phyloP scores from a whole-genome alignment of 805 yeast genomes.

The Zygosaccharomyces pseudorouxii region DNA sequence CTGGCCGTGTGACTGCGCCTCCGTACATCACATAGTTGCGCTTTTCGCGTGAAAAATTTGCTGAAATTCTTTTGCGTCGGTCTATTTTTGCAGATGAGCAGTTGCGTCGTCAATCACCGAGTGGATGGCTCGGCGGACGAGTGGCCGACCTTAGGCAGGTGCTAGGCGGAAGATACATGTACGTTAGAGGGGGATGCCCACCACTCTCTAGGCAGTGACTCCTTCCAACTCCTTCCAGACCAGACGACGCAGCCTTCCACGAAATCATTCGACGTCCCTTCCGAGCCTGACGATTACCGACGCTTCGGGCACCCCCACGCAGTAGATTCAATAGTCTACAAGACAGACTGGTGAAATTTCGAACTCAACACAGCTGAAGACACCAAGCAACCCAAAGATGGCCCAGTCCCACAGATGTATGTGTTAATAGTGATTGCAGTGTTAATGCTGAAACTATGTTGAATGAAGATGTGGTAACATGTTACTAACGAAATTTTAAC shows the following conservation, averaged over 20 bases:
- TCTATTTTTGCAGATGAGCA: not conserved
- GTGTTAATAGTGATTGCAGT: constrained; percentile 36
- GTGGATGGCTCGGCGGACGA: not conserved
- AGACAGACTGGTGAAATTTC: constrained; percentile 3
- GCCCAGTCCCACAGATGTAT: constrained; percentile 97
- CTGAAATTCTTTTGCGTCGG: not conserved
- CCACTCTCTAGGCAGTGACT: not conserved
- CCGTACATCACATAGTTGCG: not conserved
- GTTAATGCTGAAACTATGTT: not conserved
- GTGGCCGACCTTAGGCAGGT: not conserved
- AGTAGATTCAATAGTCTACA: not conserved
- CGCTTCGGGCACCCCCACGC: constrained; percentile 4
- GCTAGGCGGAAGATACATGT: not conserved
- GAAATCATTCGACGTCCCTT: not conserved
- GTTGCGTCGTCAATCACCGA: not conserved
- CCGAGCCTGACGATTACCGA: not conserved
- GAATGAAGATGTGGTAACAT: not conserved
- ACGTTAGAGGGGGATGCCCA: not conserved
- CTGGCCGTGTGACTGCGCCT: not conserved
- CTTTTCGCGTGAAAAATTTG: not conserved
- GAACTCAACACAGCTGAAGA: constrained; percentile 4
- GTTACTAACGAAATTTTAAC: constrained; percentile 23
- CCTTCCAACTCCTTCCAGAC: not conserved
- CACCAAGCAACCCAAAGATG: constrained; percentile 47
- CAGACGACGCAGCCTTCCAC: not conserved